Evolutionary conservation across 306 rosid species (phyloP), one percentile per base, ranked within the genome.

Genomic region (Cucurbita moschata): DNA sequence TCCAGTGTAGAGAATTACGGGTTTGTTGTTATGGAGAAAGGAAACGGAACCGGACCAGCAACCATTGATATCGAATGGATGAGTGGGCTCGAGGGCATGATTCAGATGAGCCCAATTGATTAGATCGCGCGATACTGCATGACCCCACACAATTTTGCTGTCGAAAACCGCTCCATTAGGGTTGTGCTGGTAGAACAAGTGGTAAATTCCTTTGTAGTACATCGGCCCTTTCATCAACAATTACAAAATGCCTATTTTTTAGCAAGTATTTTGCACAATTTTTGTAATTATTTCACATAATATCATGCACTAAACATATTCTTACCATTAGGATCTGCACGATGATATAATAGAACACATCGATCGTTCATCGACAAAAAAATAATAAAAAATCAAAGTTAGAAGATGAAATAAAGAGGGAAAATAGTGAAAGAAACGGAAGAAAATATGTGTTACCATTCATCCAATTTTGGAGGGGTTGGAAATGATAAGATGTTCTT

Each of bases 11-110:
- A 92, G 79, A 49, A 92, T 87, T 49, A 38, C 87, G 21, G 97
- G 97, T 46, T 74, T 84, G 49, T 85, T 88, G 6, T 78, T 78
- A 23, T 83, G 86, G 7, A 85, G 86, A 4, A 86, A 81, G 3
- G 97, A 89, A 15, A 89, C 71, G 10, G 97, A 92, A 5, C 97
- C 97, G 12, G 96, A 89, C 97, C 96, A 92, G 39, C 96, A 89
- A 0, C 97, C 96, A 13, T 87, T 86, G 56, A 82, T 83, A 71
- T 92, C 97, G 1, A 85, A 82, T 35, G 63, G 79, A 38, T 83
- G 76, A 10, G 92, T 80, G 15, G 96, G 96, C 54, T 50, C 77
- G 77, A 92, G 86, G 47, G 97, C 96, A 35, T n/a, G 84, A 18
- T 82, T 81, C 7, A 85, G 85, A 51, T 91, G 96, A 55, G 71